Evolutionary conservation across 1,139 yeast species (phyloP).

Genomic region (Pneumocystis wakefieldiae): DNA sequence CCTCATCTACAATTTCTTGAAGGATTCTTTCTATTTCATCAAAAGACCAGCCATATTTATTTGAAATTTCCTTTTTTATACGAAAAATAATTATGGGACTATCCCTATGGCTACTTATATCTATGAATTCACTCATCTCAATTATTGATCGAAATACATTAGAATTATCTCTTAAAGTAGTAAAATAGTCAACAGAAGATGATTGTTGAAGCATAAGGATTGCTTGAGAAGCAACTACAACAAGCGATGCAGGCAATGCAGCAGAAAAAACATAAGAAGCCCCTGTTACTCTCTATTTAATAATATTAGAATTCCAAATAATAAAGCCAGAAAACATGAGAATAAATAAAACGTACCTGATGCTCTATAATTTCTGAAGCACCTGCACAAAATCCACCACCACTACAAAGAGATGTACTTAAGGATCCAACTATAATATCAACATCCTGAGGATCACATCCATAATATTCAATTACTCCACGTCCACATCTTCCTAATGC

Average conservation of each 20-base stretch:
- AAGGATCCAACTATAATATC: constrained; percentile 80
- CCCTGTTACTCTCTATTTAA: constrained; percentile 50
- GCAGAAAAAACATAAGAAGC: constrained; percentile 89
- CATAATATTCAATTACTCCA: constrained; percentile 63
- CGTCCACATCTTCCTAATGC: constrained; percentile 72
- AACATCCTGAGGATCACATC: constrained; percentile 45
- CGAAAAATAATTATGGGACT: constrained; percentile 56
- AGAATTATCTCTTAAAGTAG: constrained; percentile 27
- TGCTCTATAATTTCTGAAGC: constrained; percentile 71
- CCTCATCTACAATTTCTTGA: constrained; percentile 32
- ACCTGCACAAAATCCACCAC: constrained; percentile 94
- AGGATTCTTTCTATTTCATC: constrained; percentile 17
- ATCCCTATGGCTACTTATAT: constrained; percentile 40
- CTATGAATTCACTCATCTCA: constrained; percentile 21
- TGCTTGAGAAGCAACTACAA: constrained; percentile 53
- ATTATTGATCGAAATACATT: constrained; percentile 28
- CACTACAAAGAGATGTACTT: constrained; percentile 70
- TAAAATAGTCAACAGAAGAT: constrained; percentile 17
- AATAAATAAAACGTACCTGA: constrained; percentile 28
- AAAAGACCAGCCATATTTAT: constrained; percentile 14
- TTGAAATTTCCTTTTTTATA: constrained; percentile 29
- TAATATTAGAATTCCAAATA: not conserved
- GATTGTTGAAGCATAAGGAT: constrained; percentile 29
- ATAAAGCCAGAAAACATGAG: not conserved
- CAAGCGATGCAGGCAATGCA: constrained; percentile 82